phyloP scores from a whole-genome alignment of 257 asterid genomes.

The Solanum piurae region DNA sequence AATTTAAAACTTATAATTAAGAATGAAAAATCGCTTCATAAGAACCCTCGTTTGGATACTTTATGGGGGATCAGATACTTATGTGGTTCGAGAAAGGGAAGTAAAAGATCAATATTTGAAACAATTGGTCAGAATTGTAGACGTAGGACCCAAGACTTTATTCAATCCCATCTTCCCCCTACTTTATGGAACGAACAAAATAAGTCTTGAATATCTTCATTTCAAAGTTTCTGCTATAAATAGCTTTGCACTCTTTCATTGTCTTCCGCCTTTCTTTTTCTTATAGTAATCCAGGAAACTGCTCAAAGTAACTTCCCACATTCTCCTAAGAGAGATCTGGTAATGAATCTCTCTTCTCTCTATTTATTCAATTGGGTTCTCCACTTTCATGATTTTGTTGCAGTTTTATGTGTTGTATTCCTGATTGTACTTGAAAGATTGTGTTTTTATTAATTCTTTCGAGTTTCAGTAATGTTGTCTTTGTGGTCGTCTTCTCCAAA shows the following conservation, averaged over 20 bases:
- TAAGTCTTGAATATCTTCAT: background rate
- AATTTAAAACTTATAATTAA: too few relatives aligned
- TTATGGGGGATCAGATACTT: background rate
- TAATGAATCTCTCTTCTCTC: background rate
- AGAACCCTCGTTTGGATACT: too few relatives aligned
- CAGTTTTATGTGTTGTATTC: too few relatives aligned
- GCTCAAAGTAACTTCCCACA: background rate
- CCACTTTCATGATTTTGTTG: background rate
- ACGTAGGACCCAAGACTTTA: background rate
- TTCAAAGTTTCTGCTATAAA: background rate
- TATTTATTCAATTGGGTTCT: background rate
- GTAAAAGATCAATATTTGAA: background rate
- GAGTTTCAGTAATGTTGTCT: background rate
- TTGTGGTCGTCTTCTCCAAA: background rate
- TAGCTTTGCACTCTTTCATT: background rate
- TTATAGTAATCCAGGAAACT: background rate
- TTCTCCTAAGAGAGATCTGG: background rate
- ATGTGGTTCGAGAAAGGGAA: background rate
- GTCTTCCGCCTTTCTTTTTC: background rate
- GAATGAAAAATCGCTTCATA: too few relatives aligned
- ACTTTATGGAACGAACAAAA: background rate
- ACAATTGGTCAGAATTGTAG: background rate
- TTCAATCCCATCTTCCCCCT: background rate
- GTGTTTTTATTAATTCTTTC: too few relatives aligned
- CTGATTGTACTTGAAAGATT: background rate